Evolutionary conservation across 78 protist genomes (phyloP).

Genomic region (Paulinella micropora): DNA sequence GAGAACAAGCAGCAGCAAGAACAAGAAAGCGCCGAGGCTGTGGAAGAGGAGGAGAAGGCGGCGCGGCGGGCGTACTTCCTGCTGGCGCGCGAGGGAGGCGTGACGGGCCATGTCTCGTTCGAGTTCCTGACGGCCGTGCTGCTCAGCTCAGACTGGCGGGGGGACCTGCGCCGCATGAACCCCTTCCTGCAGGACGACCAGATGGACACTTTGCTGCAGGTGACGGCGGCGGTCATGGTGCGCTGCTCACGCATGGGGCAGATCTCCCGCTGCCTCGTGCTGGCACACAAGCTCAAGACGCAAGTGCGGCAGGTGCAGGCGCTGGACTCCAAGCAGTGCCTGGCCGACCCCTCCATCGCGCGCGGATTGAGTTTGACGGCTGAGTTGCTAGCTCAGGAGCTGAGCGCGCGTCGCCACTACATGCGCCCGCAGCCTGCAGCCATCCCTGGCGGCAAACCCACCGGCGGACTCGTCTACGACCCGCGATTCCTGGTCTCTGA

Average conservation of each 20-base stretch:
- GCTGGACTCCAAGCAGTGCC: too few relatives aligned
- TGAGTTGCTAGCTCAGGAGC: not conserved
- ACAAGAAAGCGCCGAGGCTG: too few relatives aligned
- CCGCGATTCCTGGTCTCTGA: slow-evolving; percentile 45
- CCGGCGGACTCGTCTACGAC: slow-evolving; percentile 26
- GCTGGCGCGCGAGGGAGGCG: too few relatives aligned
- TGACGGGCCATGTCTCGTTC: too few relatives aligned
- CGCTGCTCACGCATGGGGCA: slow-evolving; percentile 7
- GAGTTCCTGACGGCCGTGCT: not conserved
- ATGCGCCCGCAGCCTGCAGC: too few relatives aligned
- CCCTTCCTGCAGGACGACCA: not conserved
- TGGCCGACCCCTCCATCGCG: not conserved
- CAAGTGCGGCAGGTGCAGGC: not conserved
- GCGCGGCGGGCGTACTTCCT: too few relatives aligned
- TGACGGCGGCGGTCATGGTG: not conserved
- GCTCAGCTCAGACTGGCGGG: not conserved
- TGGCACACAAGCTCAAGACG: not conserved
- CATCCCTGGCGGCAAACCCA: not conserved
- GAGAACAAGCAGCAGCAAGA: too few relatives aligned
- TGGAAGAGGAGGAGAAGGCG: too few relatives aligned
- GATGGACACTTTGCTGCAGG: not conserved
- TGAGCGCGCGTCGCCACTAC: slow-evolving; percentile 12
- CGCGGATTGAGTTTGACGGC: not conserved
- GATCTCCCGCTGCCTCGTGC: not conserved
- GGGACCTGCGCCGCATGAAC: not conserved